phyloP scores from a whole-genome alignment of 306 rosid genomes.

The Vigna radiata region DNA sequence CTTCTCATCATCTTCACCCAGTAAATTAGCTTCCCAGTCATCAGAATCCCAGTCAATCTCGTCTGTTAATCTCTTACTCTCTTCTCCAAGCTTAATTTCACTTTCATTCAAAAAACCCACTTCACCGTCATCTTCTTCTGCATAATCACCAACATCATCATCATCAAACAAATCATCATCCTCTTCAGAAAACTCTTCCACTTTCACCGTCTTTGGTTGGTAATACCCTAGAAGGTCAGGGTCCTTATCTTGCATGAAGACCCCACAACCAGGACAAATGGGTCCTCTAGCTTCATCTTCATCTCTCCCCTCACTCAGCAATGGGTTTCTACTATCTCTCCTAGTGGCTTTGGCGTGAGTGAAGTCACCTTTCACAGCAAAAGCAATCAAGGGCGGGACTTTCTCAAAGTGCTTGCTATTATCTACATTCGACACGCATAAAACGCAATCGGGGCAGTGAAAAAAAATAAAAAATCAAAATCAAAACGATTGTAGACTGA shows the following conservation, averaged over 20 bases:
- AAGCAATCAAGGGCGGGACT: constrained; percentile 42
- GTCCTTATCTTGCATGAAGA: constrained; percentile 84
- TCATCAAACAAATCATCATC: constrained; percentile 48
- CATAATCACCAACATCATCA: not conserved
- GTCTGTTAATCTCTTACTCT: constrained; percentile 44
- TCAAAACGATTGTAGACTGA: not conserved
- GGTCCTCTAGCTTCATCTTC: constrained; percentile 79
- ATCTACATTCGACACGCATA: constrained; percentile 43
- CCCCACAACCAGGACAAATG: constrained; percentile 96
- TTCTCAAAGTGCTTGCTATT: constrained; percentile 39
- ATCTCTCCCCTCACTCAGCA: constrained; percentile 92
- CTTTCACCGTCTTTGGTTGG: constrained; percentile 55
- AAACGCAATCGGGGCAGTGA: constrained; percentile 25
- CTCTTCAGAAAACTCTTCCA: constrained; percentile 45
- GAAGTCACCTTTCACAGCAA: constrained; percentile 54
- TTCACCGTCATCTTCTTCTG: constrained; percentile 40
- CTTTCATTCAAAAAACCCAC: constrained; percentile 44
- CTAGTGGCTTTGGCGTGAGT: constrained; percentile 43
- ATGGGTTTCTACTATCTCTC: constrained; percentile 51
- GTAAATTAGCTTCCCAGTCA: constrained; percentile 71
- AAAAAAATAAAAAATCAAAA: not conserved
- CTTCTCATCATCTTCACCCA: constrained; percentile 60
- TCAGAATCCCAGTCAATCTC: constrained; percentile 80
- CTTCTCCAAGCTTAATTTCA: constrained; percentile 48
- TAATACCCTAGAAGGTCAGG: constrained; percentile 77